Evolutionary conservation across 1,139 yeast species (phyloP).

Genomic region (Yamadazyma songkhlaensis): DNA sequence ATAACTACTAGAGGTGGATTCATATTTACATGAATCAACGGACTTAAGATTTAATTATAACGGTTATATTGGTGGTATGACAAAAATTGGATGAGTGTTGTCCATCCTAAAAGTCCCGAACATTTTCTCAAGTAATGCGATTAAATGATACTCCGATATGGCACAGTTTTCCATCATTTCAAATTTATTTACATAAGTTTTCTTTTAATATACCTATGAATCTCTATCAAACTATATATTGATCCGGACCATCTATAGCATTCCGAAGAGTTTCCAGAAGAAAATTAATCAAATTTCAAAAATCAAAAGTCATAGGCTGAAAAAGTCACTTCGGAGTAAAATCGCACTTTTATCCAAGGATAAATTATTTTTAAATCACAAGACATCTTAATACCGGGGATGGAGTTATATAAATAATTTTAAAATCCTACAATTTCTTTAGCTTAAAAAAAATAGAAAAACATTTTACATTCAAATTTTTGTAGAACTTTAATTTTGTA

Average conservation of each 20-base stretch:
- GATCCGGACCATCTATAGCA: too few relatives aligned
- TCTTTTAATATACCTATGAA: too few relatives aligned
- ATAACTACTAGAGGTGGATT: too few relatives aligned
- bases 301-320: neutral
- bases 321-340: slow-evolving; percentile 1
- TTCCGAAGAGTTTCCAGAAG: too few relatives aligned
- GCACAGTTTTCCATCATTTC: neutral
- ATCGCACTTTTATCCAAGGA: slow-evolving; percentile 4
- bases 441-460: neutral
- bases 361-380: slow-evolving; percentile 2
- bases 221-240: too few relatives aligned
- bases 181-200: neutral
- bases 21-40: too few relatives aligned
- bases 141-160: slow-evolving; percentile 1
- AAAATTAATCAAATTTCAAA: too few relatives aligned
- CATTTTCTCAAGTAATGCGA: neutral
- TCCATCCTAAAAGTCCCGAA: slow-evolving; percentile 1
- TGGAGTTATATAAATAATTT: slow-evolving; percentile 1
- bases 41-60: neutral
- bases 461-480: neutral
- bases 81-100: neutral
- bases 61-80: slow-evolving; percentile 1
- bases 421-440: neutral
- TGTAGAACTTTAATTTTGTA: neutral
- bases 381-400: slow-evolving; percentile 4